Evolutionary conservation across 306 rosid species (phyloP), one percentile per base, ranked within the genome.

Genomic region (Cicer pinnatifidum): DNA sequence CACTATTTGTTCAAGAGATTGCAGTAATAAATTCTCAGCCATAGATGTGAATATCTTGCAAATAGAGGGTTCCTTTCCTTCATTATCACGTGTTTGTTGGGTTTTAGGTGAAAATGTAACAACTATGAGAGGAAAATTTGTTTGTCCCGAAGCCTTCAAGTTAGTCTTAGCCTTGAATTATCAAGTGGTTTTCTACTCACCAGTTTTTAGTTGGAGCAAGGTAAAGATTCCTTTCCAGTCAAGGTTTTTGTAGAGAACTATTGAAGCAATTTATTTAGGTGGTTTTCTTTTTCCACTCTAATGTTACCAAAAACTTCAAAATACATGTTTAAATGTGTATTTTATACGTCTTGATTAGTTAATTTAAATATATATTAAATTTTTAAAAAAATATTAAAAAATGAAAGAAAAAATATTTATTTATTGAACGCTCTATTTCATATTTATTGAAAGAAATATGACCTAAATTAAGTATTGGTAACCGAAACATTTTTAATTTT

Each of bases 71-170:
- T 39, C 48, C 53, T 11, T 69, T 2, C 64, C 48, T 72, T 84
- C 84, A 65, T 77, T 65, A 73, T 77, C 35, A 65, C 12, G 47
- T 28, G 80, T 81, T 84, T 16, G 88, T 74, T 84, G 83, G 72
- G 69, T 23, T 70, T 74, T 78, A 57, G 88, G 76, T 81, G 85
- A 84, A 76, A 83, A 71, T 75, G 58, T 23, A 80, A 80, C 84
- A 65, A 83, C 69, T 47, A 37, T 65, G 12, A 45, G 44, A 39
- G 78, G 72, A 69, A 81, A 73, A 61, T 73, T 80, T 13, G 83
- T 65, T 50, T 83, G 69, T 66, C 19, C 40, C 17, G 17, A 28
- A 28, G 4, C 33, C 11, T 69, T 69, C 63, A 15, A 39, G 54
- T 69, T 75, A 39, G 10, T 53, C 61, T 11, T 65, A 28, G 40